Conservation (phyloP, 805 yeast species). For the Ogataea nonfermentans region DNA sequence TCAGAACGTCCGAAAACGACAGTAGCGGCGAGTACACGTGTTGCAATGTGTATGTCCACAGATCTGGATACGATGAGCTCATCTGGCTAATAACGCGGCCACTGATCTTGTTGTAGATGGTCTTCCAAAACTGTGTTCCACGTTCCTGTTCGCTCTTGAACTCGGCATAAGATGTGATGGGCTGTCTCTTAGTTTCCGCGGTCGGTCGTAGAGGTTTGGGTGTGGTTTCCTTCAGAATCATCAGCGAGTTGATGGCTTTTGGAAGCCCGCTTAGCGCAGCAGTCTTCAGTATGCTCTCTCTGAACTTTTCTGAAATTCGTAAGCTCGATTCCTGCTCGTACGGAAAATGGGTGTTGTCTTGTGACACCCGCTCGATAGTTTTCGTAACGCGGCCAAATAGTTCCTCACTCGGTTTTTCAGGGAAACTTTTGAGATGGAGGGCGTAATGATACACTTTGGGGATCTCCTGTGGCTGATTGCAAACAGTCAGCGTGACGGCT, state of each 20-base stretch:
- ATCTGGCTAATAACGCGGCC: conserved; percentile 65
- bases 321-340: conserved; percentile 8
- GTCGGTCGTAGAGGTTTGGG: conserved; percentile 46
- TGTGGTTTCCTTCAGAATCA: conserved; percentile 59
- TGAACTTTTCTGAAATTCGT: conserved; percentile 45
- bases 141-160: conserved; percentile 29
- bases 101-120: conserved; percentile 74
- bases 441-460: conserved; percentile 75
- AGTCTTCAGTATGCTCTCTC: conserved; percentile 78
- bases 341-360: conserved; percentile 16
- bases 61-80: conserved; percentile 77
- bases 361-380: conserved; percentile 13
- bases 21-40: conserved; percentile 78
- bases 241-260: conserved; percentile 76
- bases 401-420: conserved; percentile 15
- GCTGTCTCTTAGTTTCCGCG: conserved; percentile 15
- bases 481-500: conserved; percentile 75
- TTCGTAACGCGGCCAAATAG: conserved; percentile 15
- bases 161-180: conserved; percentile 17
- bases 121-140: conserved; percentile 70
- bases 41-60: conserved; percentile 69
- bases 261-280: conserved; percentile 84
- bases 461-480: conserved; percentile 79
- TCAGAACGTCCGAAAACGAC: conserved; percentile 61
- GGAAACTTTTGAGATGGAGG: conserved; percentile 29